Evolutionary conservation across 2,329 filamentous ascomycete genomes (phyloP).

Genomic region (Mycocentrospora acerina): DNA sequence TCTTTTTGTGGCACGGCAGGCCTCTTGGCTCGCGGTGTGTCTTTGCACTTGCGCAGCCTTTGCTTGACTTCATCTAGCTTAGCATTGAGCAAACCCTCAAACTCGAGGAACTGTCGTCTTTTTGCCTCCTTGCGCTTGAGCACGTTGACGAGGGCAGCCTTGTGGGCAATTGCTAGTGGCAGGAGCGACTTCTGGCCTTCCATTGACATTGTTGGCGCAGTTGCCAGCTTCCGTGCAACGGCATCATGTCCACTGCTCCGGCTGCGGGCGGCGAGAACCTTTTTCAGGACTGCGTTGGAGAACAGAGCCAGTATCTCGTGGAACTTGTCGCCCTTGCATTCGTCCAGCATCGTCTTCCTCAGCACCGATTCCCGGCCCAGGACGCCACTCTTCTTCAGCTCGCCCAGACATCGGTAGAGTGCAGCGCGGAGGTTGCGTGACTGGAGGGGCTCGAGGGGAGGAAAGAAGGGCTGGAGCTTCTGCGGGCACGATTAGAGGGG

Average conservation of each 20-base stretch:
- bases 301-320: constrained; percentile 84
- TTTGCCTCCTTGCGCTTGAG: constrained; percentile 63
- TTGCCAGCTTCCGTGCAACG: constrained; percentile 55
- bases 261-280: constrained; percentile 56
- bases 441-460: constrained; percentile 84
- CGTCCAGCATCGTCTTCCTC: constrained; percentile 93
- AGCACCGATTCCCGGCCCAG: constrained; percentile 78
- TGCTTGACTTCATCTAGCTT: constrained; percentile 62
- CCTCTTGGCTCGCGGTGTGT: constrained; percentile 23
- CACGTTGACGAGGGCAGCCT: constrained; percentile 61
- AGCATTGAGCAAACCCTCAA: constrained; percentile 63
- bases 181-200: constrained; percentile 51
- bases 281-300: constrained; percentile 79
- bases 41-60: constrained; percentile 50
- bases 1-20: constrained; percentile 35
- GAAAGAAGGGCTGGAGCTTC: constrained; percentile 90
- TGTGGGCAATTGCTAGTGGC: constrained; percentile 72
- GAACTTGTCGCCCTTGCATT: constrained; percentile 88
- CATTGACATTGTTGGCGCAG: constrained; percentile 39
- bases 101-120: constrained; percentile 61
- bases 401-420: constrained; percentile 76
- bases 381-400: constrained; percentile 82
- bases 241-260: constrained; percentile 33
- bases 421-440: constrained; percentile 87
- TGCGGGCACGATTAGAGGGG: constrained; percentile 36